Evolutionary conservation across 192 early-diverging fungal species (phyloP).

Genomic region (Neocallimastix lanati): DNA sequence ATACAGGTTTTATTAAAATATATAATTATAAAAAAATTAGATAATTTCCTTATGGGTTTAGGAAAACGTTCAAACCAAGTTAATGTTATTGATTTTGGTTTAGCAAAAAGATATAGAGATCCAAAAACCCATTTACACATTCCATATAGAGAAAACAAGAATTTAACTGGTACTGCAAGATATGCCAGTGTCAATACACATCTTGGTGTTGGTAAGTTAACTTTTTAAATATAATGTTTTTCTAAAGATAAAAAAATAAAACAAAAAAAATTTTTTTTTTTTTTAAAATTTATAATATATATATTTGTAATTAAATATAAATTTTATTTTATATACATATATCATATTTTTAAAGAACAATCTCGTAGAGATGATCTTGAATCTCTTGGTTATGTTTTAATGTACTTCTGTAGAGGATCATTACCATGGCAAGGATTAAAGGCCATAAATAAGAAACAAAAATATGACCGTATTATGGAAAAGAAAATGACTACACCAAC

Average conservation of each 20-base stretch:
- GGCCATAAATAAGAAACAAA: no score
- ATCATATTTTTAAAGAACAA: conserved; percentile 40
- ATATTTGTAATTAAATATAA: no score
- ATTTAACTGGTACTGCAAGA: conserved; percentile 76
- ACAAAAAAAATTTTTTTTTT: conserved; percentile 3
- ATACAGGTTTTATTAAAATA: no score
- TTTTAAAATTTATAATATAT: no score
- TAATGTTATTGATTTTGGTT: conserved; percentile 46
- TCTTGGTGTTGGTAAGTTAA: conserved; percentile 27
- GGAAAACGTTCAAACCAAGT: conserved; percentile 43
- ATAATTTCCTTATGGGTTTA: conserved; percentile 78
- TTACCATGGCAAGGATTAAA: no score
- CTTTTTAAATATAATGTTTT: conserved; percentile 1
- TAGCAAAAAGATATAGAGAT: conserved; percentile 46
- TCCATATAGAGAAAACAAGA: conserved; percentile 82
- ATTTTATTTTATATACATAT: no score
- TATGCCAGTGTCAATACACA: conserved; percentile 82
- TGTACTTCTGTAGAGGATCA: conserved; percentile 43
- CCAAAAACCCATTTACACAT: conserved; percentile 58
- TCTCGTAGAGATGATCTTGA: conserved; percentile 45
- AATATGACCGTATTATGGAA: no score
- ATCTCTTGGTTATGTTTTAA: conserved; percentile 42
- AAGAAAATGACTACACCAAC: conserved; percentile 52
- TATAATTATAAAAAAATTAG: conserved; percentile 44
- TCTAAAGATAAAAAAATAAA: no score